Evolutionary conservation across 2,329 filamentous ascomycete genomes (phyloP).

Genomic region (Pseudogymnoascus sp.): DNA sequence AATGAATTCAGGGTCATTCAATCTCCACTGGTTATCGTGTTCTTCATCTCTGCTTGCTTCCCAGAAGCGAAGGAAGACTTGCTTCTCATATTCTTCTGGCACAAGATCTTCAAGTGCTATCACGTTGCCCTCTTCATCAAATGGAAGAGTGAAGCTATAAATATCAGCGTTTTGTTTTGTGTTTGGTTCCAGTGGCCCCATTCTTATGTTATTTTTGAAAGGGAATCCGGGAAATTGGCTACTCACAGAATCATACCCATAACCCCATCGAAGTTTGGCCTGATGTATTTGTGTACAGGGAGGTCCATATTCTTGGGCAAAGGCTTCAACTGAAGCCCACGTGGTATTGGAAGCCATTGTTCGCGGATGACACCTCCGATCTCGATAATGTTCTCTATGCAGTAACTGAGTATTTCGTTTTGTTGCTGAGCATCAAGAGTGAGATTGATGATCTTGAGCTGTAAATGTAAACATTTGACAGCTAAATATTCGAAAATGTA

Average conservation of each 20-base stretch:
- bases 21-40: background rate
- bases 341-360: background rate
- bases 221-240: background rate
- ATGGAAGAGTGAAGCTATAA: background rate
- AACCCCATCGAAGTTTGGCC: background rate
- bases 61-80: conserved; percentile 1
- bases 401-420: background rate
- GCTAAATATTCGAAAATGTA: background rate
- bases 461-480: background rate
- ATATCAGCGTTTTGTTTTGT: background rate
- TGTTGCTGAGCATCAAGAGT: background rate
- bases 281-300: background rate
- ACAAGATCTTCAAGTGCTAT: background rate
- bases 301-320: background rate
- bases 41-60: background rate
- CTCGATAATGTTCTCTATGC: background rate
- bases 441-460: background rate
- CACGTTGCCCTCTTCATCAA: background rate
- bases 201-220: background rate
- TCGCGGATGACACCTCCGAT: conserved; percentile 1
- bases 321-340: background rate
- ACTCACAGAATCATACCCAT: background rate
- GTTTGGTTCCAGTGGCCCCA: background rate
- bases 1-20: conserved; percentile 1
- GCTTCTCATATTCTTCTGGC: background rate